phyloP scores from a whole-genome alignment of 306 rosid species.

The barrel medic (Medicago truncatula) region MtrunA17r5.0-ANR NC_053042.1:41937501-41938000 shows the following conservation, averaged over 20 bases:
- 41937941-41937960: conserved; percentile 16
- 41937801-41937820: conserved; percentile 19
- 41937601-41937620: conserved; percentile 96
- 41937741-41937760: conserved; percentile 12
- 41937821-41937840: conserved; percentile 19
- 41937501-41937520: conserved; percentile 97
- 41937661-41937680: conserved; percentile 15
- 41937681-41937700: conserved; percentile 29
- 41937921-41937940: conserved; percentile 28
- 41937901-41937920: background rate
- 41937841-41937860: conserved; percentile 2
- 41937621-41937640: conserved; percentile 76
- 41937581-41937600: conserved; percentile 99
- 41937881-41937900: conserved; percentile 1
- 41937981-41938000: conserved; percentile 16
- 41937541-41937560: conserved; percentile 91
- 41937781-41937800: conserved; percentile 21
- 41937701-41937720: conserved; percentile 1
- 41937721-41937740: background rate
- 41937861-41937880: conserved; percentile 27
- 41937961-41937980: background rate
- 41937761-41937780: conserved; percentile 21
- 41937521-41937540: conserved; percentile 98
- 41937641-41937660: conserved; percentile 31
- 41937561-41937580: conserved; percentile 93